phyloP scores from a whole-genome alignment of 192 early-diverging fungal species.

The Funneliformis geosporum region DNA sequence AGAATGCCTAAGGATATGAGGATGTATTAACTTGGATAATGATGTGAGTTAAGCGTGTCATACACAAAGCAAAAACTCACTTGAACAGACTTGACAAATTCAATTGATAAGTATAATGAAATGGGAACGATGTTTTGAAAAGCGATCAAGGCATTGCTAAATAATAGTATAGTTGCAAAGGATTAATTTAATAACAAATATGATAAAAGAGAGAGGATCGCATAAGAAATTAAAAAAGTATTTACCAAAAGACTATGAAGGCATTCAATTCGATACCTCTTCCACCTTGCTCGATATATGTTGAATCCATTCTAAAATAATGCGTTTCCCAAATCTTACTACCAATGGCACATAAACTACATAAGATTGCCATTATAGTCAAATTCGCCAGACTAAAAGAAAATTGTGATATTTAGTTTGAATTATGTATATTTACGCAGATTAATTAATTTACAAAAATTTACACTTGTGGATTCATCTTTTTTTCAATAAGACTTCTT shows the following conservation, averaged over 20 bases:
- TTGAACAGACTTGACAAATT: constrained; percentile 65
- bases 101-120: constrained; percentile 62
- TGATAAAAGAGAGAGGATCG: not conserved
- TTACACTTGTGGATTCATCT: constrained; percentile 70
- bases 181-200: not conserved
- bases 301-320: not conserved
- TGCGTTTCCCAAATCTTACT: constrained; percentile 34
- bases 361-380: constrained; percentile 62
- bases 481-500: constrained; percentile 64
- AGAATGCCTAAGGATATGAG: constrained; percentile 55
- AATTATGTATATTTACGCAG: too few relatives aligned
- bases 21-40: not conserved
- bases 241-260: constrained; percentile 27
- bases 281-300: not conserved
- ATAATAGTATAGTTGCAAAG: constrained; percentile 68
- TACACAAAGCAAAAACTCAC: constrained; percentile 33
- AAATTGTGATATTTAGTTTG: too few relatives aligned
- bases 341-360: constrained; percentile 55
- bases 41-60: not conserved
- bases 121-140: constrained; percentile 74
- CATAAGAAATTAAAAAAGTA: not conserved
- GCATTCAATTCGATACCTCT: not conserved
- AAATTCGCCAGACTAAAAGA: constrained; percentile 74
- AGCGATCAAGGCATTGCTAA: constrained; percentile 50
- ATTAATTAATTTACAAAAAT: too few relatives aligned